Conservation (phyloP, 352 stramenopile genomes). For the Thalassiosira mediterranea region DNA sequence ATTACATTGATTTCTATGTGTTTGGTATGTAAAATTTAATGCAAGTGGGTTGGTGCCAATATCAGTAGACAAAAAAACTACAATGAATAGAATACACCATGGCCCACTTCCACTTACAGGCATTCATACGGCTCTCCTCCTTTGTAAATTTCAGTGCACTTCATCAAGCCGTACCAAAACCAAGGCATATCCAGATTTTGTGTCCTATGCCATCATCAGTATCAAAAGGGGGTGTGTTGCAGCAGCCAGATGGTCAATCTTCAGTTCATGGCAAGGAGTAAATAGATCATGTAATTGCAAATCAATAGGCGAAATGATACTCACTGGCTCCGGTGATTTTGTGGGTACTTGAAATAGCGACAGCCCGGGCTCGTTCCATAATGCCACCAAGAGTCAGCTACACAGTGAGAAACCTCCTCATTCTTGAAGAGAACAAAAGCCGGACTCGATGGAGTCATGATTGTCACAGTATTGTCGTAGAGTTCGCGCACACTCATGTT, state of each 20-base stretch:
- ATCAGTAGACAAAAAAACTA: background rate
- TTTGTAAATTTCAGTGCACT: background rate
- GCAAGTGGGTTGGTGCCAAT: background rate
- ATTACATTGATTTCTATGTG: slow-evolving; percentile 2
- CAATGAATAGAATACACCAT: background rate
- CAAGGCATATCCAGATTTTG: slow-evolving; percentile 2
- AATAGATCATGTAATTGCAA: background rate
- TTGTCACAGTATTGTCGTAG: background rate
- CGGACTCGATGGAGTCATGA: background rate
- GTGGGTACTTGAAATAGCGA: slow-evolving; percentile 8
- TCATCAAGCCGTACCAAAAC: slow-evolving; percentile 1
- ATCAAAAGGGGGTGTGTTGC: background rate
- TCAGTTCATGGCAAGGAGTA: background rate
- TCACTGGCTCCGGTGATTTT: background rate
- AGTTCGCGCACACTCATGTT: background rate
- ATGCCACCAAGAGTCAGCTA: slow-evolving; percentile 7
- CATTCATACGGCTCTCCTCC: background rate
- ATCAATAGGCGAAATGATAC: background rate
- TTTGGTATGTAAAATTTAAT: no score
- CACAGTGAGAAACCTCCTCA: background rate
- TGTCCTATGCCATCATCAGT: background rate
- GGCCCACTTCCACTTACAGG: background rate
- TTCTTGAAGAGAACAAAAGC: background rate
- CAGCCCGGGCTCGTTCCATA: slow-evolving; percentile 12
- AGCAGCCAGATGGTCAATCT: background rate